Base-by-base conservation (phyloP, 352 stramenopile species). In the Phytopythium aichiense region DNA sequence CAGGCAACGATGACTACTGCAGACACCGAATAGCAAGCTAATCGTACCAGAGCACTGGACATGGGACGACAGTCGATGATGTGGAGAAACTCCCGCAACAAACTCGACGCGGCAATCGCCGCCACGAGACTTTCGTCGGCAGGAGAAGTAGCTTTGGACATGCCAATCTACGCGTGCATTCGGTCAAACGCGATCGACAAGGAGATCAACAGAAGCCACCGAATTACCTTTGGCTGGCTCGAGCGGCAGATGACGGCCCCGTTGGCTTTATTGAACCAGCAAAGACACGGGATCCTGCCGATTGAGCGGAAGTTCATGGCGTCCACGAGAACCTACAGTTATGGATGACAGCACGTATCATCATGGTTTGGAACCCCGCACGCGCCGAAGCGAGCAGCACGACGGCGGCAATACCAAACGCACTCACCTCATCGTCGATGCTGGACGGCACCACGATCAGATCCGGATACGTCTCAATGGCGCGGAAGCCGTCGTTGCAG, bases 381-480 rank as follows among this genome's bases (percentile, higher is more conserved):
- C 28, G 28, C 4, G 28, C 28, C 4, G 28, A 30, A 4, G 28
- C 28, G 28, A 30, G 28, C 28, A 30, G 28, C 28, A 30, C 28
- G 28, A 30, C 28, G 2, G 28, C 4, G 4, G 28, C 28, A 4
- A 30, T 30, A 4, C 28, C 28, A 42, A 52, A 4, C 22, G 15
- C 51, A 33, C 30, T 23, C 2, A 91, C 86, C 49, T 85, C 87
- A 60, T 98, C 96, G 25, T 92, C 78, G 22, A 99, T 81, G 16
- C 73, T 82, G 5, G 83, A 59, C 7, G 97, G 97, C 22, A 98
- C 95, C n/a, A 98, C 84, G 38, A 99, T 67, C 7, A 97, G 79
- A 22, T 88, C 85, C 0, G 97, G 96, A 69, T 99, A 99, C 30
- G 91, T 97, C 28, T 92, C 76, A 61, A 95, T 98, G 55, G 95